Conservation (phyloP, 139 green algal genomes). For the Picochlorum sp. region DNA sequence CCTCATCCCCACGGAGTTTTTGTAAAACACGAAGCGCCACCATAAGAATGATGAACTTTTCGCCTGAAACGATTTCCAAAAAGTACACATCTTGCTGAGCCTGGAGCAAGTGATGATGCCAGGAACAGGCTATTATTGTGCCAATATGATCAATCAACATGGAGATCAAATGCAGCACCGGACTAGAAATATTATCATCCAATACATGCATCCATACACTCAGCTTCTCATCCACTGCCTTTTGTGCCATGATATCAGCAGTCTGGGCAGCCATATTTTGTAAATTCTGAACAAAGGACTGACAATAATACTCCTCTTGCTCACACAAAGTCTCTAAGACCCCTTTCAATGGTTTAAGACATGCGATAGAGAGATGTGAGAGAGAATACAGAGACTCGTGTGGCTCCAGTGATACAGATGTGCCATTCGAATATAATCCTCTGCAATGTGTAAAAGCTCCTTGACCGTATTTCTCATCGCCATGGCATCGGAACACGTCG, state of each 20-base stretch:
- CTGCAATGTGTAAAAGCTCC: too few relatives aligned
- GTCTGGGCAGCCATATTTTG: background rate
- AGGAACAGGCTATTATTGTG: conserved; percentile 2
- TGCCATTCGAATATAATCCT: too few relatives aligned
- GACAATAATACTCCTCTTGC: background rate
- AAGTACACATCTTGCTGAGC: conserved; percentile 1
- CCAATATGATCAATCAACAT: background rate
- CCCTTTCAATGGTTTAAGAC: background rate
- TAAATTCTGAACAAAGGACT: background rate
- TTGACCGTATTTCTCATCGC: too few relatives aligned
- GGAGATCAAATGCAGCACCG: background rate
- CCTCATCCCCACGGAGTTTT: conserved; percentile 15
- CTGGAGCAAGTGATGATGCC: background rate
- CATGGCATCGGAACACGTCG: too few relatives aligned
- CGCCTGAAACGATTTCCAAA: background rate
- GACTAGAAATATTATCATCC: background rate
- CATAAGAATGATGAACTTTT: conserved; percentile 4
- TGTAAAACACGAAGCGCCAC: conserved; percentile 15
- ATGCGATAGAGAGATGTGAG: background rate
- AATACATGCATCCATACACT: background rate
- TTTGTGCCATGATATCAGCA: background rate
- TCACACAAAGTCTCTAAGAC: background rate
- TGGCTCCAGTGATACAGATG: too few relatives aligned
- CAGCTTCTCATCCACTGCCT: background rate
- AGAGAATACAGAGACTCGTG: background rate